Conservation (phyloP, 139 green algal species). For the Axilococcus clingmanii region DNA sequence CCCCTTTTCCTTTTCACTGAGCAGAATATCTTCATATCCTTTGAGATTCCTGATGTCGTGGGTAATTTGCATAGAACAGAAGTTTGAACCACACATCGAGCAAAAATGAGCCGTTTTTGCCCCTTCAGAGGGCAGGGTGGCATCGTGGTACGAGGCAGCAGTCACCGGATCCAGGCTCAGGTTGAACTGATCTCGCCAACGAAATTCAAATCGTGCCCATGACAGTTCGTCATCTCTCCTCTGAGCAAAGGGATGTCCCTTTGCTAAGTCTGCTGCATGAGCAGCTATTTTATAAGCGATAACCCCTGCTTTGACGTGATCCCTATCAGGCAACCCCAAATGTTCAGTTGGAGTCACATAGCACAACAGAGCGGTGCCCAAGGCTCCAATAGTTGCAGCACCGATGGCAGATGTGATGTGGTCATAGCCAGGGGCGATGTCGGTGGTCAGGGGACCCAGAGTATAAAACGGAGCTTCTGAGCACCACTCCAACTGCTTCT, state of each 20-base stretch:
- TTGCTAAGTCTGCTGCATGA: slow-evolving; percentile 91
- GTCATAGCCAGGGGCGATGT: slow-evolving; percentile 94
- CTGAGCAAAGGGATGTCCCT: slow-evolving; percentile 78
- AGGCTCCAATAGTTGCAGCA: slow-evolving; percentile 83
- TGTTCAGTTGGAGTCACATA: slow-evolving; percentile 99
- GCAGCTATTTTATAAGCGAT: slow-evolving; percentile 98
- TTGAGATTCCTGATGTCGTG: slow-evolving; percentile 42
- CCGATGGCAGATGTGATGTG: slow-evolving; percentile 96
- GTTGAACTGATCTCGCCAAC: slow-evolving; percentile 94
- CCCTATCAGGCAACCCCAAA: slow-evolving; percentile 83
- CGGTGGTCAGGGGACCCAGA: slow-evolving; percentile 87
- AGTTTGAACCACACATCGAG: slow-evolving; percentile 91
- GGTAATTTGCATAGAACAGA: slow-evolving; percentile 82
- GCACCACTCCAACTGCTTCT: slow-evolving; percentile 76
- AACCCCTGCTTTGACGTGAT: slow-evolving; percentile 83
- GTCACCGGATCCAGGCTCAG: slow-evolving; percentile 86
- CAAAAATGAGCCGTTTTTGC: slow-evolving; percentile 56
- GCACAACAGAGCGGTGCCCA: slow-evolving; percentile 89
- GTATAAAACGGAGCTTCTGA: slow-evolving; percentile 96
- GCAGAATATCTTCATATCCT: slow-evolving; percentile 2
- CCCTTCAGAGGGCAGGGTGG: slow-evolving; percentile 73
- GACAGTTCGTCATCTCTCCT: slow-evolving; percentile 79
- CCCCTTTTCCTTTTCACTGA: slow-evolving; percentile 27
- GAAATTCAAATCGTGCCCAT: slow-evolving; percentile 93
- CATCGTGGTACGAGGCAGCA: slow-evolving; percentile 71